Evolutionary conservation across 495 filamentous ascomycete genomes (phyloP), one percentile per base, ranked within the genome.

Genomic region (Aspergillus nidulans): DNA sequence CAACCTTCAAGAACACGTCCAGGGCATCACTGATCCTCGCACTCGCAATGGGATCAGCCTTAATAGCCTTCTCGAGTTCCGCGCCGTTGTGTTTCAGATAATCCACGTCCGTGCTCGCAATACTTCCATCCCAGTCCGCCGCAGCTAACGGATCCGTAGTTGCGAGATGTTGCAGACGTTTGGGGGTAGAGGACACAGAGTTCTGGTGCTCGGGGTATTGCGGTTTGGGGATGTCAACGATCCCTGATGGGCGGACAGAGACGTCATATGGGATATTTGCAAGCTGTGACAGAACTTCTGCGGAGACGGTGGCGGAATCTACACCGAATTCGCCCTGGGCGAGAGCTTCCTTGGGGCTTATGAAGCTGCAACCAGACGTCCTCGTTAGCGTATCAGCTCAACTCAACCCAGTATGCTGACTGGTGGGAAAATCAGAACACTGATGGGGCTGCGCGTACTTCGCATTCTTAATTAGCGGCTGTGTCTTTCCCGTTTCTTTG

Each of bases 381-480:
- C 2, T 6, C 30, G 15, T 12, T 34, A 5, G 9, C n/a, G n/a
- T n/a, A n/a, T n/a, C n/a, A n/a, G n/a, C n/a, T n/a, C 15, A 6
- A 34, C 4, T 12, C 9, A 28, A 28, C 26, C 9, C 26, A 28
- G 9, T 28, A 28, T 5, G 4, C 26, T 4, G 4, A 4, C 4
- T 5, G 26, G 26, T 28, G 26, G 26, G 19, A 32, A 52, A 53
- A 16, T 40, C 48, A 19, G 23, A 21, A 26, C 34, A 59, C 45
- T 41, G 50, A 55, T 24, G 62, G 32, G 32, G n/a, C n/a, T n/a
- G 6, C 7, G 15, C 55, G 46, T 71, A 70, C 65, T 68, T 73
- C 8, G 65, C 72, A 48, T 68, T 64, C 53, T 73, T 74, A 23
- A 77, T 59, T 28, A 73, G 59, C 24, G 70, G 72, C 57, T 77